Conservation (phyloP, 2,329 filamentous ascomycete species). For the Salinomyces thailandicus region DNA sequence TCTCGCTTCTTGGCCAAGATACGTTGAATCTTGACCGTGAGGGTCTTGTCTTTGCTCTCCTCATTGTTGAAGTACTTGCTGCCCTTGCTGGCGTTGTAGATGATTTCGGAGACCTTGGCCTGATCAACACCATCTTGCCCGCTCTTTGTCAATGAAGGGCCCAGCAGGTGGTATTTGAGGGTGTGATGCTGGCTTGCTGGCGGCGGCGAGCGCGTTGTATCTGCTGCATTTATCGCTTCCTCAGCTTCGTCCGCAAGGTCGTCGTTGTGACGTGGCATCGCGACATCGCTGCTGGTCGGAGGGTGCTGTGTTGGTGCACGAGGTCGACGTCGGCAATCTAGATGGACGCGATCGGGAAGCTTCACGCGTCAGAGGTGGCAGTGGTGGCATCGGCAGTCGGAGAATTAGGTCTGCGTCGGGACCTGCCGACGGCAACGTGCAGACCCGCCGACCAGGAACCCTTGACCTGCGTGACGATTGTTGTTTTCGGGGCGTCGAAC, state of each 20-base stretch:
- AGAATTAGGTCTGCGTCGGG: no score
- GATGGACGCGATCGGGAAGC: no score
- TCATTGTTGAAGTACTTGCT: slow-evolving; percentile 95
- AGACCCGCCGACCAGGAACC: no score
- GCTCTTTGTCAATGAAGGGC: slow-evolving; percentile 84
- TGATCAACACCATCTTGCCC: slow-evolving; percentile 93
- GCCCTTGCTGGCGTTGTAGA: slow-evolving; percentile 92
- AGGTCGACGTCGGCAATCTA: no score
- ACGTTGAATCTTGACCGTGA: slow-evolving; percentile 75
- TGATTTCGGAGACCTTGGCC: slow-evolving; percentile 86
- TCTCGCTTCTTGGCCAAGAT: slow-evolving; percentile 66
- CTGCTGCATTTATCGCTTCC: slow-evolving; percentile 8
- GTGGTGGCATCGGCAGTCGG: no score
- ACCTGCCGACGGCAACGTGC: no score
- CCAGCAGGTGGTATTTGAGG: slow-evolving; percentile 80
- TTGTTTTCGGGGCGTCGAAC: no score
- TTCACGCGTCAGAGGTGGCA: no score
- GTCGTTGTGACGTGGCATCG: slow-evolving; percentile 15
- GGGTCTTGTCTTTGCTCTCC: slow-evolving; percentile 65
- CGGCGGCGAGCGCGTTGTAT: not conserved
- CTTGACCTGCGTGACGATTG: no score
- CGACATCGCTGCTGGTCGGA: not conserved
- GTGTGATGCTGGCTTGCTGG: slow-evolving; percentile 44
- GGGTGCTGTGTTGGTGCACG: no score
- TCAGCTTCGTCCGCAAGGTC: slow-evolving; percentile 14